A percentile compares a stretch with the other conserved stretches of the same genome.
These are phyloP conservation scores for Aspergillus alliaceus DNA, from an alignment of 2,329 filamentous ascomycete genomes.

Conservation along the genomic window DNA sequence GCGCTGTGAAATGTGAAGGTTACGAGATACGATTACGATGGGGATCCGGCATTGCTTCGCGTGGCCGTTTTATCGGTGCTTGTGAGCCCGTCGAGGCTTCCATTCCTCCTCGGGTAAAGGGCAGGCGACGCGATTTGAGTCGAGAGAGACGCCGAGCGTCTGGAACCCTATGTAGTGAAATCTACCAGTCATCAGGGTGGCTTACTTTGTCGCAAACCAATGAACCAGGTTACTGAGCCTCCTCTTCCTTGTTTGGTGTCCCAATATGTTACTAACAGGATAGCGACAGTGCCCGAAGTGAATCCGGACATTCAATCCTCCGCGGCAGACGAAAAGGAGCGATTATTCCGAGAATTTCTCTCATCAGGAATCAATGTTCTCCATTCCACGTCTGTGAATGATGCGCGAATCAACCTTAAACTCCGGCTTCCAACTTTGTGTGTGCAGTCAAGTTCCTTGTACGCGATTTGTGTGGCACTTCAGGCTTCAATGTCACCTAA, in stretches of 20 bases:
- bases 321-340: background rate
- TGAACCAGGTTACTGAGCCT: no score
- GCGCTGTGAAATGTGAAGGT: conserved; percentile 28
- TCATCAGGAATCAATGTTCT: conserved; percentile 27
- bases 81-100: conserved; percentile 25
- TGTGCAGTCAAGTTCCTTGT: conserved; percentile 27
- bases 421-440: conserved; percentile 22
- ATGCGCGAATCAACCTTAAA: conserved; percentile 17
- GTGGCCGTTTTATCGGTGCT: conserved; percentile 31
- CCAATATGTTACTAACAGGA: no score
- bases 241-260: no score
- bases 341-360: conserved; percentile 13
- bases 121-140: conserved; percentile 26
- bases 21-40: conserved; percentile 33
- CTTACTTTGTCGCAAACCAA: no score
- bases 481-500: conserved; percentile 23
- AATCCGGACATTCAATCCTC: background rate
- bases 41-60: conserved; percentile 33
- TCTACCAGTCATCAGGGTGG: no score
- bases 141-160: conserved; percentile 13
- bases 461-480: conserved; percentile 29
- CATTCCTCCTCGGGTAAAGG: conserved; percentile 23
- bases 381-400: conserved; percentile 25
- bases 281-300: background rate
- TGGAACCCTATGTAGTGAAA: no score